Conservation (phyloP, 2,329 filamentous ascomycete species). For the Colletotrichum sp. region DNA sequence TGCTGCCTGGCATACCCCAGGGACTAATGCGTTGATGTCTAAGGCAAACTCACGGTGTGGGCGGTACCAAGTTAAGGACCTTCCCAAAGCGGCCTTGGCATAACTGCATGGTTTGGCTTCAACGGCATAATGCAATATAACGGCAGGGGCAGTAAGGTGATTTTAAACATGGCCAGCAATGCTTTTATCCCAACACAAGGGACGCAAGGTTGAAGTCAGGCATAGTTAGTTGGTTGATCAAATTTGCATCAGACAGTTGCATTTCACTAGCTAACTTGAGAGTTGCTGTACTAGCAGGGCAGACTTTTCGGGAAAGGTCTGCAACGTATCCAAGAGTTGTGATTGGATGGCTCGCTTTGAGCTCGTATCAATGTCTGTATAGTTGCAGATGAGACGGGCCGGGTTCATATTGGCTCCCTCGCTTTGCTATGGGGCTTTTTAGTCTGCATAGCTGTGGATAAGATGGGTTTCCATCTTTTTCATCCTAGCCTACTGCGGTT, state of each 20-base stretch:
- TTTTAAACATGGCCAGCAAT: no score
- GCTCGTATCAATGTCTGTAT: neutral
- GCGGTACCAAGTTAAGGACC: neutral
- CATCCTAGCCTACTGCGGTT: no score
- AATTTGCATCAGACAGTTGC: neutral
- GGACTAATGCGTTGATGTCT: neutral
- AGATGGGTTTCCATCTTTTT: no score
- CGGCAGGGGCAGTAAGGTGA: no score
- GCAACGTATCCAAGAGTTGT: neutral
- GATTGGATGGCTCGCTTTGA: neutral
- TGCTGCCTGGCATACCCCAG: neutral
- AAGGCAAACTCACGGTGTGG: neutral
- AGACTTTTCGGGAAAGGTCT: neutral
- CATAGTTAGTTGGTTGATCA: no score
- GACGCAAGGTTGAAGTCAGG: no score
- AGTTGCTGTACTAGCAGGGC: neutral
- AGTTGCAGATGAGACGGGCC: neutral
- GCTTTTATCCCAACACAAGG: neutral
- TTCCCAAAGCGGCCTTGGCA: neutral
- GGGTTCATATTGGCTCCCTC: neutral
- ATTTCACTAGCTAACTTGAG: neutral
- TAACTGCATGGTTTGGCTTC: no score
- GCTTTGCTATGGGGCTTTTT: neutral
- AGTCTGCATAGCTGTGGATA: neutral
- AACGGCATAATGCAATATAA: no score